Evolutionary conservation across 768 basidiomycete genomes (phyloP).

Genomic region (Hygrocybe coccinea): DNA sequence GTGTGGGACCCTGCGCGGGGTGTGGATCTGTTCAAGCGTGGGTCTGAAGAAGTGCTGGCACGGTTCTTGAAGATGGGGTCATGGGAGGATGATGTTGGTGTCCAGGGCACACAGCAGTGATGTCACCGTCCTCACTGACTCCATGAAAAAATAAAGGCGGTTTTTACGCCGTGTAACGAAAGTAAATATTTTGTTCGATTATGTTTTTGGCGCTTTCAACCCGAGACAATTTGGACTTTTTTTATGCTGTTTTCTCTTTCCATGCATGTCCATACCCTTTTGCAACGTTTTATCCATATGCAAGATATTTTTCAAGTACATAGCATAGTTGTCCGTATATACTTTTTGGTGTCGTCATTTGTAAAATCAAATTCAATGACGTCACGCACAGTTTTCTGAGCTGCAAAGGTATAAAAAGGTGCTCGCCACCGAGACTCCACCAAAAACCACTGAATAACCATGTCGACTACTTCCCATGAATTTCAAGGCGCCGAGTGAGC

Average conservation of each 20-base stretch:
- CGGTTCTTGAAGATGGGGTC: constrained; percentile 77
- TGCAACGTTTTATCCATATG: background rate
- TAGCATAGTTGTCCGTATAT: background rate
- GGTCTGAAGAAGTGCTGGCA: constrained; percentile 82
- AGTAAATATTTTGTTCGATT: too few relatives aligned
- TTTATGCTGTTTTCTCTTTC: too few relatives aligned
- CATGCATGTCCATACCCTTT: background rate
- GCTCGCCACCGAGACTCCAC: too few relatives aligned
- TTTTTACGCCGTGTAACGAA: too few relatives aligned
- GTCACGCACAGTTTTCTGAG: background rate
- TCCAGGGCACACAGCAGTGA: background rate
- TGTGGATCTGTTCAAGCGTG: constrained; percentile 80
- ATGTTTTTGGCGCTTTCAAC: too few relatives aligned
- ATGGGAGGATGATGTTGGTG: constrained; percentile 50
- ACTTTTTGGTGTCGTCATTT: background rate
- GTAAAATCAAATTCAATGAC: background rate
- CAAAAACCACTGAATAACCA: too few relatives aligned
- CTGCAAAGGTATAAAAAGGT: background rate
- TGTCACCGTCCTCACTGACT: background rate
- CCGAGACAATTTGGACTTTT: too few relatives aligned
- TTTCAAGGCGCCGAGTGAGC: too few relatives aligned
- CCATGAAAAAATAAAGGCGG: too few relatives aligned
- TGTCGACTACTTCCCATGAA: too few relatives aligned
- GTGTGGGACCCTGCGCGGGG: constrained; percentile 86
- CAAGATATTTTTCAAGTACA: too few relatives aligned